Percentiles rank a stretch among this genome's conserved stretches.
phyloP scores from a whole-genome alignment of 2,329 filamentous ascomycete genomes.

The Hyphodiscus sp. region DNA sequence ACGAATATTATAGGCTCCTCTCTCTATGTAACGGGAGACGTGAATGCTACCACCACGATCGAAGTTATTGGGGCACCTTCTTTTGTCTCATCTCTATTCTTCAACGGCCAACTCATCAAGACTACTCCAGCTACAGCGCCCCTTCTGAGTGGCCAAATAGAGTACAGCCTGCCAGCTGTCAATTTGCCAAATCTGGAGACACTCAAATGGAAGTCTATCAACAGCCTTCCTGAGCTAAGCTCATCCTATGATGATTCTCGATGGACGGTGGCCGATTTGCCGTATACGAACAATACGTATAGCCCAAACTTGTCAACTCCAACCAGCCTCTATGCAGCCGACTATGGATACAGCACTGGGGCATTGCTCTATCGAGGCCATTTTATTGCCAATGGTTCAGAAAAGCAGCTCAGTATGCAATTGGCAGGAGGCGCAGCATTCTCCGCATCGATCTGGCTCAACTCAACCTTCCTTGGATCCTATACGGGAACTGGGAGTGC shows the following conservation, averaged over 20 bases:
- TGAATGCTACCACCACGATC: conserved; percentile 59
- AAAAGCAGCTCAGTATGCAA: conserved; percentile 47
- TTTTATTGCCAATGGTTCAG: conserved; percentile 55
- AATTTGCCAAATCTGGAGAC: conserved; percentile 47
- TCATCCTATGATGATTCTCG: conserved; percentile 56
- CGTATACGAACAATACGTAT: conserved; percentile 6
- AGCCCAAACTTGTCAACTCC: conserved; percentile 45
- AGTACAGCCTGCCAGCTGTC: conserved; percentile 42
- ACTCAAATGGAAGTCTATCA: conserved; percentile 59
- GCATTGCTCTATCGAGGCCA: conserved; percentile 65
- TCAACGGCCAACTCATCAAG: conserved; percentile 34
- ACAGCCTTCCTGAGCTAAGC: conserved; percentile 61
- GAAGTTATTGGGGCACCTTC: conserved; percentile 59
- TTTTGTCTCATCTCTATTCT: conserved; percentile 52
- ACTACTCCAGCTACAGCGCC: conserved; percentile 37
- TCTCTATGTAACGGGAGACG: conserved; percentile 59
- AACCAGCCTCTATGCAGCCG: conserved; percentile 18
- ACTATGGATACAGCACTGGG: conserved; percentile 18
- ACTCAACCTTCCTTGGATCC: conserved; percentile 32
- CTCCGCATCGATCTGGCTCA: conserved; percentile 59
- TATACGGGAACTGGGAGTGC: not conserved
- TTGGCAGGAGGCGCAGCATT: conserved; percentile 61
- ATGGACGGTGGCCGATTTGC: conserved; percentile 48
- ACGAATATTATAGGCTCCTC: conserved; percentile 45
- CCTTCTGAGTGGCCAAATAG: conserved; percentile 26